Base-by-base conservation (phyloP, 2,329 filamentous ascomycete species). In the Neocucurbitaria cava region DNA sequence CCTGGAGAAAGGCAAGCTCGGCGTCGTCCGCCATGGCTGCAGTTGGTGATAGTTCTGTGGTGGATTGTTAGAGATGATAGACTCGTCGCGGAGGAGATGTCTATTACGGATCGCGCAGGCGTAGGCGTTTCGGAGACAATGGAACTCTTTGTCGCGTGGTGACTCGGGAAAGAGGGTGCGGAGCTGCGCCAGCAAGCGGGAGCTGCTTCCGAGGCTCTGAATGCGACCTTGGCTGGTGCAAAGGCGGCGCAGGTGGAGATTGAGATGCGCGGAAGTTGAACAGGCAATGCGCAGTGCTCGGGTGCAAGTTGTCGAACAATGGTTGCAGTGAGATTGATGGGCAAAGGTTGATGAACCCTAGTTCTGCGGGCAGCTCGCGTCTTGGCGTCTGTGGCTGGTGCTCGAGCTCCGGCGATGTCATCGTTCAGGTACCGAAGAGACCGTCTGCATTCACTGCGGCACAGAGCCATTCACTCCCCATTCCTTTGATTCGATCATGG, bases 1-100 rank as follows among this genome's bases (percentile, higher is more conserved):
- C 78, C 64, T 79, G 74, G 55, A 84, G 79, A 65, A 83, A 84
- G 58, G 81, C 81, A 55, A 79, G 75, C 72, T 85, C 82, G 54
- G 79, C 77, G 65, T 82, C 82, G 65, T 81, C 81, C 50, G 81
- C 79, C 82, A 84, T 84, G 46, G 52, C 54, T 57, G 61, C 53
- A 48, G 42, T 46, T 17, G 47, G 18, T 23, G 39, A 45, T 23
- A 24, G 33, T 44, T 46, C 46, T 57, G 46, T 44, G 52, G 26
- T 46, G 31, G 35, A 45, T 47, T 44, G 54, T 65, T 55, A 64
- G 56, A 59, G 45, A 15, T 35, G 36, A 41, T 43, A 33, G 52
- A 35, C 21, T 40, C 35, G 40, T 46, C 49, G 44, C 46, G n/a
- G 40, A 45, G n/a, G 49, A 49, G 50, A 61, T 52, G 39, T 31